A percentile compares a stretch with the other conserved stretches of the same genome.
Evolutionary conservation across 805 yeast genomes (phyloP).

Genomic region (Wickerhamomyces subpelliculosus): DNA sequence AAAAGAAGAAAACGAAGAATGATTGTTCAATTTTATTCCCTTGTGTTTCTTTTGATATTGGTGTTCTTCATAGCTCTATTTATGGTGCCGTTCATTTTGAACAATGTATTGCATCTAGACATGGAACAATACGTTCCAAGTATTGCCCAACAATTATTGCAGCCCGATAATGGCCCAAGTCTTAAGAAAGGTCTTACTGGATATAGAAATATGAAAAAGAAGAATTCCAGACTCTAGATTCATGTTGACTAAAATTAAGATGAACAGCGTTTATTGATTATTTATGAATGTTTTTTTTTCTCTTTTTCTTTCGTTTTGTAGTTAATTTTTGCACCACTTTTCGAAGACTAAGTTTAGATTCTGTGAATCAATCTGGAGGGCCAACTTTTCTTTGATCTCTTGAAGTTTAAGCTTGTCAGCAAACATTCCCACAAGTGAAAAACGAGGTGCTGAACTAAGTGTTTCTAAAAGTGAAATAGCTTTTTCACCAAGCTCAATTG

Average conservation of each 20-base stretch:
- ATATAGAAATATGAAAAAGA: slow-evolving; percentile 7
- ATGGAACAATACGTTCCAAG: slow-evolving; percentile 35
- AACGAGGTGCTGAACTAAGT: slow-evolving; percentile 15
- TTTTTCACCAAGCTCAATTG: neutral
- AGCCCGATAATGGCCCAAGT: slow-evolving; percentile 30
- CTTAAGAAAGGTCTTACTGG: slow-evolving; percentile 17
- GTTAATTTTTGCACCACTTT: neutral
- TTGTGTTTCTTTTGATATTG: slow-evolving; percentile 29
- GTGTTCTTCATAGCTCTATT: slow-evolving; percentile 27
- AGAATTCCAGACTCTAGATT: no score
- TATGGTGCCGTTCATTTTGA: slow-evolving; percentile 32
- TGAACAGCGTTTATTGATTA: no score
- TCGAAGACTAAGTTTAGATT: no score
- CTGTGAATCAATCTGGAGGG: no score
- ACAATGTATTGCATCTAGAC: slow-evolving; percentile 30
- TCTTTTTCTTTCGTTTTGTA: no score
- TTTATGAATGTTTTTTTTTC: no score
- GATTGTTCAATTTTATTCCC: slow-evolving; percentile 25
- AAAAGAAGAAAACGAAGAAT: slow-evolving; percentile 33
- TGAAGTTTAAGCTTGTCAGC: slow-evolving; percentile 7
- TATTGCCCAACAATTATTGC: slow-evolving; percentile 25
- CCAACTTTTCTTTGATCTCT: neutral
- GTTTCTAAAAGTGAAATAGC: slow-evolving; percentile 6
- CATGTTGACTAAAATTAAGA: no score
- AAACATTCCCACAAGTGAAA: slow-evolving; percentile 13